A percentile compares a stretch with the other conserved stretches of the same genome.
phyloP scores from a whole-genome alignment of 2,329 filamentous ascomycete genomes.

The Thermomyces lanuginosus region DNA sequence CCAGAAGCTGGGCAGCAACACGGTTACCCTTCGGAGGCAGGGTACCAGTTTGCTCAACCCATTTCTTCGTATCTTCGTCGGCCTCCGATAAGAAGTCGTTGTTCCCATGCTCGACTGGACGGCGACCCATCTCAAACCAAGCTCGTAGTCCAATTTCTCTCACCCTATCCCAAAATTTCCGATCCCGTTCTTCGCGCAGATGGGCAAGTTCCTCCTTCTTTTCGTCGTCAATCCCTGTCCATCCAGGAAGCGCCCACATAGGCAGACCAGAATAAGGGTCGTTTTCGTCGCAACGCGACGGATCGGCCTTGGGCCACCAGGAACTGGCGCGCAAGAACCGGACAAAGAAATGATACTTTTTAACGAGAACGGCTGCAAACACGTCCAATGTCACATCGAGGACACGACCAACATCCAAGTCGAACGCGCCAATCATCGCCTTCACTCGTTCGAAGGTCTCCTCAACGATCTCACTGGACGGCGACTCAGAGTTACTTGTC shows the following conservation, averaged over 20 bases:
- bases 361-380: slow-evolving; percentile 82
- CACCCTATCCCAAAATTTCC: slow-evolving; percentile 66
- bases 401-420: slow-evolving; percentile 86
- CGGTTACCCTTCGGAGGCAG: slow-evolving; percentile 73
- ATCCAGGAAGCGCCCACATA: slow-evolving; percentile 65
- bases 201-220: slow-evolving; percentile 45
- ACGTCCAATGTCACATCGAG: slow-evolving; percentile 91
- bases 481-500: slow-evolving; percentile 57
- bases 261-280: slow-evolving; percentile 49
- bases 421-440: slow-evolving; percentile 88
- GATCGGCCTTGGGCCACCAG: slow-evolving; percentile 74
- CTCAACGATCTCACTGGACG: slow-evolving; percentile 59
- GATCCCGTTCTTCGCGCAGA: slow-evolving; percentile 50
- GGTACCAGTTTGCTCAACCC: slow-evolving; percentile 67
- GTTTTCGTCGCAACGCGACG: slow-evolving; percentile 23
- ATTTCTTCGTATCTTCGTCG: slow-evolving; percentile 46
- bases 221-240: slow-evolving; percentile 48
- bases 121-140: slow-evolving; percentile 75
- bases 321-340: slow-evolving; percentile 82
- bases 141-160: slow-evolving; percentile 60
- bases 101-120: too few species aligned
- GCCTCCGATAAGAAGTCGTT: too few species aligned
- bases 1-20: slow-evolving; percentile 82
- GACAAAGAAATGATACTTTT: slow-evolving; percentile 85
- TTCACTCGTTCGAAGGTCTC: slow-evolving; percentile 86